A percentile compares a stretch with the other conserved stretches of the same genome.
Conservation (phyloP, 176 grass and related monocot species). For the Pharus latifolius region DNA sequence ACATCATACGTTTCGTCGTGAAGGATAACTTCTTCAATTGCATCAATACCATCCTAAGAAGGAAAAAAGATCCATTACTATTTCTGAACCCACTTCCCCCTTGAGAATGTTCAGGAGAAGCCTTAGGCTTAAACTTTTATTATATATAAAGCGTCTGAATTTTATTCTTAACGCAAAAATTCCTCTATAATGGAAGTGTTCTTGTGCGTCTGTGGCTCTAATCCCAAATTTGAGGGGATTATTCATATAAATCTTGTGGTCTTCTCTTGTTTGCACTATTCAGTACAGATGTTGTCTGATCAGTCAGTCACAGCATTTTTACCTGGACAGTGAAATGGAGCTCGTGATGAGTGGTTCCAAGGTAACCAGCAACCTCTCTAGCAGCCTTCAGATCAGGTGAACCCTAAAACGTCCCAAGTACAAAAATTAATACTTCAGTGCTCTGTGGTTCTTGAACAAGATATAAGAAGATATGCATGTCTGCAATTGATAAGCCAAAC, state of each 20-base stretch:
- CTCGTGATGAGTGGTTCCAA: slow-evolving; percentile 92
- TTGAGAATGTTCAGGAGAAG: not conserved
- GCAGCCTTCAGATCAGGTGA: slow-evolving; percentile 88
- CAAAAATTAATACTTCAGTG: not conserved
- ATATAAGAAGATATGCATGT: not conserved
- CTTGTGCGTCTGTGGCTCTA: too few species aligned
- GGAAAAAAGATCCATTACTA: not conserved
- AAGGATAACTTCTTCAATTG: slow-evolving; percentile 93
- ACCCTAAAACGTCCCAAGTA: slow-evolving; percentile 32
- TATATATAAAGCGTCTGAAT: too few species aligned
- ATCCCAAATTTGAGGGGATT: not conserved
- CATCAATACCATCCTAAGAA: slow-evolving; percentile 86
- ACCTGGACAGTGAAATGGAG: slow-evolving; percentile 97
- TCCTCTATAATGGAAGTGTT: too few species aligned
- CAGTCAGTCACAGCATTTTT: not conserved
- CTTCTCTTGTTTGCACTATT: not conserved
- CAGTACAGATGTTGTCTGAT: not conserved
- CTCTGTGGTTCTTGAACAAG: not conserved
- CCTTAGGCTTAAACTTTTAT: too few species aligned
- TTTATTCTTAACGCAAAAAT: too few species aligned
- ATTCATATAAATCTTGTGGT: not conserved
- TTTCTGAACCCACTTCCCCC: not conserved
- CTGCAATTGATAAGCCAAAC: not conserved
- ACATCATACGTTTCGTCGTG: slow-evolving; percentile 95
- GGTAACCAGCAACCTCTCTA: slow-evolving; percentile 66